Evolutionary conservation across 1,284 basidiomycete species (phyloP), one percentile per base, ranked within the genome.

Genomic region (Trichosporon faecale): DNA sequence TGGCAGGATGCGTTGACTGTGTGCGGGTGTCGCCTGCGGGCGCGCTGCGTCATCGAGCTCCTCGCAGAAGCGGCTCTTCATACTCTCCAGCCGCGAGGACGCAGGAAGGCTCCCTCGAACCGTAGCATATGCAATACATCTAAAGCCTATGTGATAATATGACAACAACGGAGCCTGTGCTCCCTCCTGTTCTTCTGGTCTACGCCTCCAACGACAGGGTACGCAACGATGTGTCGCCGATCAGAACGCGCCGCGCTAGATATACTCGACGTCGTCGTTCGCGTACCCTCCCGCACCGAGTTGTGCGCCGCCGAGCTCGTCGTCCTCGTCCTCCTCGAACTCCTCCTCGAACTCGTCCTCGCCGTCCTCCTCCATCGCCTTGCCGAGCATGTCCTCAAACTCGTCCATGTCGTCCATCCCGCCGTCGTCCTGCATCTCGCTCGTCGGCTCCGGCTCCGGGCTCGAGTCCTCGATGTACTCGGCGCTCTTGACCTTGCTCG

Each of bases 381-480:
- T 71, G 8, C 77, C 80, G 16, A 81, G 68, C 74, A 81, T 68
- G 72, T 75, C 72, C 1, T 80, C 80, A 71, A 81, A 82, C 66
- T 81, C 80, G 68, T 81, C 79, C 37, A 78, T 75, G 31, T 72
- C 75, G 21, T 76, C 78, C 61, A 74, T 77, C 40, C 57, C 57
- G 12, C 29, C 57, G 27, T 61, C 57, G 57, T 61, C 57, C 29
- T 61, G 57, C 18, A 31, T 61, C 57, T 61, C 57, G 57, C 27
- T 31, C 52, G 14, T 40, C 35, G 16, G 27, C 11, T 60, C 70
- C 18, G 66, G 69, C 61, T 78, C 78, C 61, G 80, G 79, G 67
- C 80, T 79, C 52, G 79, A 79, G 68, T 82, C 79, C 63, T 82
- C 78, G 52, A 81, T 81, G 52, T 77, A 78, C 69, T 80, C 79